A percentile compares a stretch with the other conserved stretches of the same genome.
Conservation (phyloP, 148 eudicot genomes). For the Vaccinium macrocarpon region DNA sequence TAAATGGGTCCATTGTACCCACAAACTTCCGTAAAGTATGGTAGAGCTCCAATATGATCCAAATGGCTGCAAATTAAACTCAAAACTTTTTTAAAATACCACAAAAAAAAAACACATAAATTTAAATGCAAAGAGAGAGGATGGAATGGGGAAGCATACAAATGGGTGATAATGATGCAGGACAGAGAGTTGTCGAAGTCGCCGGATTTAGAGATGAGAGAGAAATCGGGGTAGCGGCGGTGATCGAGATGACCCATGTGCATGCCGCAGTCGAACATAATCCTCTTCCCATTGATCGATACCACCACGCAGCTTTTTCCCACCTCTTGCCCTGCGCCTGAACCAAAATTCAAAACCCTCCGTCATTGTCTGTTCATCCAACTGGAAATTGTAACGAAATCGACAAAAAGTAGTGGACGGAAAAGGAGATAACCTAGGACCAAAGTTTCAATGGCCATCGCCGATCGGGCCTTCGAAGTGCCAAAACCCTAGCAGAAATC, state of each 20-base stretch:
- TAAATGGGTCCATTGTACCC: conserved; percentile 90
- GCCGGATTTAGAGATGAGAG: conserved; percentile 57
- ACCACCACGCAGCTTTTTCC: conserved; percentile 95
- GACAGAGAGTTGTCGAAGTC: conserved; percentile 49
- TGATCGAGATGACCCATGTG: conserved; percentile 80
- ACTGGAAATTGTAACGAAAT: background rate
- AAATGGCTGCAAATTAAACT: conserved; percentile 55
- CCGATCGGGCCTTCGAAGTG: too few species aligned
- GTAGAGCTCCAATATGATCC: conserved; percentile 94
- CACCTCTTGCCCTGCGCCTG: conserved; percentile 98
- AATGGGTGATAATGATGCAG: conserved; percentile 84
- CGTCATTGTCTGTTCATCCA: background rate
- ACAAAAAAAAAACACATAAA: background rate
- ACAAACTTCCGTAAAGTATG: conserved; percentile 94
- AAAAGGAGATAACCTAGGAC: conserved; percentile 39
- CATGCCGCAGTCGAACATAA: conserved; percentile 99
- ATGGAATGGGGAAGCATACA: conserved; percentile 29
- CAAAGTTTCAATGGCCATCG: conserved; percentile 59
- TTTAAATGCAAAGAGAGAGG: background rate
- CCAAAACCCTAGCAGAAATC: too few species aligned
- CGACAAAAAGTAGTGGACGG: background rate
- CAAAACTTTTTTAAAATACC: background rate
- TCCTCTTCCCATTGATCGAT: conserved; percentile 72
- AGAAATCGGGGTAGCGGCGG: conserved; percentile 84
- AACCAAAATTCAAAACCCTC: background rate